Evolutionary conservation across 148 eudicot genomes (phyloP).

Genomic region (Linanthus parryae): DNA sequence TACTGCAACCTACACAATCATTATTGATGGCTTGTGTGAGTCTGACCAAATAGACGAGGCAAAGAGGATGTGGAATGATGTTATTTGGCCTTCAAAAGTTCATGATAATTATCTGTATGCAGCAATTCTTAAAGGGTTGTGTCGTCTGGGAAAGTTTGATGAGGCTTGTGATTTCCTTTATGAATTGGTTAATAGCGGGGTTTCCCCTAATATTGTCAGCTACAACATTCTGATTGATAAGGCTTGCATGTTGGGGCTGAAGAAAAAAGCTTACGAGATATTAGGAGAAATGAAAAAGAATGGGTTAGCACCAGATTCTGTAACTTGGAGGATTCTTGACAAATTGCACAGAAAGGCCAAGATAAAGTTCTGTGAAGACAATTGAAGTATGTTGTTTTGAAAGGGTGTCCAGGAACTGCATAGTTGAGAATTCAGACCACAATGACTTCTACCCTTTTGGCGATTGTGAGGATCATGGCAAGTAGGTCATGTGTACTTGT

Average conservation of each 20-base stretch:
- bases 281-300: conserved; percentile 90
- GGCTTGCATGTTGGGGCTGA: conserved; percentile 70
- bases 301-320: conserved; percentile 74
- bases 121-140: conserved; percentile 73
- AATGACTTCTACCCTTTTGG: no score
- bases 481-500: no score
- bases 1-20: conserved; percentile 47
- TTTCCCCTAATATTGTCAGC: conserved; percentile 49
- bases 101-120: conserved; percentile 79
- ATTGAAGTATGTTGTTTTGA: no score
- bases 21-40: conserved; percentile 67
- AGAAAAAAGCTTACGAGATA: conserved; percentile 78
- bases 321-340: conserved; percentile 75
- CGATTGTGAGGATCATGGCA: no score
- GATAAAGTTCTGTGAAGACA: no score
- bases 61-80: conserved; percentile 64
- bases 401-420: no score
- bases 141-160: conserved; percentile 39
- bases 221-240: conserved; percentile 64
- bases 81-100: conserved; percentile 70
- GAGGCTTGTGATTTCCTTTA: conserved; percentile 82
- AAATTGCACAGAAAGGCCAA: conserved; percentile 51
- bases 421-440: no score
- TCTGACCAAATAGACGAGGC: conserved; percentile 47
- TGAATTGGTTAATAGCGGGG: conserved; percentile 77